Conservation (phyloP, 2,329 filamentous ascomycete species). For the Fusarium dlaminii region DNA sequence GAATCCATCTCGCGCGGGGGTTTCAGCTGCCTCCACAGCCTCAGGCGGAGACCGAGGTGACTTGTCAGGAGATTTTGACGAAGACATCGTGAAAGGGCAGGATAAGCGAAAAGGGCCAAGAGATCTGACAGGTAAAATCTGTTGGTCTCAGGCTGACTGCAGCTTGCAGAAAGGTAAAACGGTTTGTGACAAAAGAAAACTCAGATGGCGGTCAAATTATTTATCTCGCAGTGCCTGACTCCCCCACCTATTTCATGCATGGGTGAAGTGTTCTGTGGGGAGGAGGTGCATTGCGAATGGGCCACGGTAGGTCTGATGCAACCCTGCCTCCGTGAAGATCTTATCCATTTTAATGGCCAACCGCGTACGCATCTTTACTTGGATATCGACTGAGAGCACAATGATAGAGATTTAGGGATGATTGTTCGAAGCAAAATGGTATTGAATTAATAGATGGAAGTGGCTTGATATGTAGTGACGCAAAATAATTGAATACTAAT, state of each 20-base stretch:
- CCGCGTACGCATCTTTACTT: neutral
- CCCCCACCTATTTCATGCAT: neutral
- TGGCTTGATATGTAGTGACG: neutral
- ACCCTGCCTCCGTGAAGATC: neutral
- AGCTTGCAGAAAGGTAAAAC: neutral
- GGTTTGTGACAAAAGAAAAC: neutral
- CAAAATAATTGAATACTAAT: rapidly evolving
- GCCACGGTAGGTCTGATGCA: neutral
- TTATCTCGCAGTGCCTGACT: constrained; percentile 10
- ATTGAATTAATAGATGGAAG: too few species aligned
- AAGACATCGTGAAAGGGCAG: neutral
- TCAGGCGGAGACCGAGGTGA: neutral
- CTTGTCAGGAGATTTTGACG: neutral
- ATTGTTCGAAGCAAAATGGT: neutral
- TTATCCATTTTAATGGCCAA: neutral
- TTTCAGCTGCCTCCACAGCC: neutral
- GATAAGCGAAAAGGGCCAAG: neutral
- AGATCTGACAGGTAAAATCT: neutral
- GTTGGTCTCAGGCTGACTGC: neutral
- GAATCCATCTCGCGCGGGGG: neutral
- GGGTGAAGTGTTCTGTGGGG: neutral
- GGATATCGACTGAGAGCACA: neutral
- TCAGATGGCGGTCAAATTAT: constrained; percentile 21
- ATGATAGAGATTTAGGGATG: rapidly evolving
- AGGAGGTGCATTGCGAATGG: neutral